Evolutionary conservation across 768 basidiomycete genomes (phyloP).

Genomic region (Lactarius indigo): DNA sequence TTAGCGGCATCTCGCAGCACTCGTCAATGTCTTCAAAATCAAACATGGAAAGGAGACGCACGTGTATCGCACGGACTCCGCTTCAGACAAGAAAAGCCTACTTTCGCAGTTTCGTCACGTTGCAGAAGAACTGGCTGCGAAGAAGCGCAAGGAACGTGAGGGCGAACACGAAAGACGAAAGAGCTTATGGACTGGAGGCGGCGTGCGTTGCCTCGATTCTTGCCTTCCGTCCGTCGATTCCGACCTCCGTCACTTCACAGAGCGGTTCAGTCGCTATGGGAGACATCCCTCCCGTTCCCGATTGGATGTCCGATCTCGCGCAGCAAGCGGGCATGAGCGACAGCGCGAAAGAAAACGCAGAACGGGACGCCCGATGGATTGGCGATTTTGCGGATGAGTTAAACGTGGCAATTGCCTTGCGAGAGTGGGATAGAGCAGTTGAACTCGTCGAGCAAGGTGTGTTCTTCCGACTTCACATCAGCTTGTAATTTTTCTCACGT

Average conservation of each 20-base stretch:
- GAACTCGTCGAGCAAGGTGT: constrained; percentile 77
- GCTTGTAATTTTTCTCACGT: not conserved
- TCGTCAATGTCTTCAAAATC: constrained; percentile 98
- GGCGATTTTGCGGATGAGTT: constrained; percentile 90
- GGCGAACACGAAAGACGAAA: constrained; percentile 88
- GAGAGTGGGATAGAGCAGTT: constrained; percentile 88
- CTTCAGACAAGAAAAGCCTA: constrained; percentile 82
- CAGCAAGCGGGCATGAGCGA: constrained; percentile 50
- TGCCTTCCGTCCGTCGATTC: constrained; percentile 10
- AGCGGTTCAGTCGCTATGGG: constrained; percentile 34
- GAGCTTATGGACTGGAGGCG: constrained; percentile 56
- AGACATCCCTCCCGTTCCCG: constrained; percentile 59
- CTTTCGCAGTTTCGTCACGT: constrained; percentile 86
- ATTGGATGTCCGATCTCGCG: constrained; percentile 73
- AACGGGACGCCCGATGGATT: constrained; percentile 81
- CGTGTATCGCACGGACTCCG: constrained; percentile 82
- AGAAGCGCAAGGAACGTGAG: constrained; percentile 90
- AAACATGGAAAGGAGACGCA: constrained; percentile 90
- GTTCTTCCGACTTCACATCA: not conserved
- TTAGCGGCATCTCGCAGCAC: constrained; percentile 37
- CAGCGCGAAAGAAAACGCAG: constrained; percentile 67
- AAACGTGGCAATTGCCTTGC: constrained; percentile 84
- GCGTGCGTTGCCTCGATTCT: constrained; percentile 33
- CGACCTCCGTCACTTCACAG: constrained; percentile 21
- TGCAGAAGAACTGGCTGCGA: constrained; percentile 85